Base-by-base conservation (phyloP, 2,329 filamentous ascomycete genomes). In the Fusarium algeriense region DNA sequence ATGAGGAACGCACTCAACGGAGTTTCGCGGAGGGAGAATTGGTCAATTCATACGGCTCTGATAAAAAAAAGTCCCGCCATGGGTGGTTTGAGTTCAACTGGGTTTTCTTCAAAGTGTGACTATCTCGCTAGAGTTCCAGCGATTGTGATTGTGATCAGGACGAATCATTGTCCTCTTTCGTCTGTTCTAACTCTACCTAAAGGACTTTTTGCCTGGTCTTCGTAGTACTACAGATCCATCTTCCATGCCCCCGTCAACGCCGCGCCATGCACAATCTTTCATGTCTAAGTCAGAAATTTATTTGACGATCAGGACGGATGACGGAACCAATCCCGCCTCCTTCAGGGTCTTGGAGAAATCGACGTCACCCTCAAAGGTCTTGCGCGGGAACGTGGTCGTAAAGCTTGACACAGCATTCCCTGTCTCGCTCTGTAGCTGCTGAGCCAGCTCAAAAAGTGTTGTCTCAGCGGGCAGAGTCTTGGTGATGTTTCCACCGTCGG, bases 281-380 rank as follows among this genome's bases (percentile, higher is more conserved):
- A 30, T 40, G 32, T 53, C 49, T 43, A 45, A 23, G 35, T 41
- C 45, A 30, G n/a, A 56, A 23, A 45, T 43, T 11, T 83, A 90
- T 75, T 88, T 87, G 34, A 97, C 90, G 76, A 97, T 90, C 74
- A 99, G 84, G 49, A 93, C 95, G n/a, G 95, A 94, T 69, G 93
- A 97, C 9, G 96, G 96, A 6, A 95, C 91, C 67, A 98, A 83
- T 0, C 95, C 95, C 19, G 95, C 92, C 82, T 99, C 96, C 83
- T 97, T 97, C 60, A 99, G 82, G 8, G 95, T 96, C 87, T 96
- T 92, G 38, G 93, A 93, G 77, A 98, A 94, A 79, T 97, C 96
- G 11, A 88, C 74, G 70, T 85, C 80, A 23, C 85, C 91, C 80
- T 85, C 83, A 71, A 92, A 98, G 0, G 90, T 89, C 85, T 98